Evolutionary conservation across 495 filamentous ascomycete species (phyloP), one percentile per base, ranked within the genome.

Genomic region (Delitschia confertaspora): DNA sequence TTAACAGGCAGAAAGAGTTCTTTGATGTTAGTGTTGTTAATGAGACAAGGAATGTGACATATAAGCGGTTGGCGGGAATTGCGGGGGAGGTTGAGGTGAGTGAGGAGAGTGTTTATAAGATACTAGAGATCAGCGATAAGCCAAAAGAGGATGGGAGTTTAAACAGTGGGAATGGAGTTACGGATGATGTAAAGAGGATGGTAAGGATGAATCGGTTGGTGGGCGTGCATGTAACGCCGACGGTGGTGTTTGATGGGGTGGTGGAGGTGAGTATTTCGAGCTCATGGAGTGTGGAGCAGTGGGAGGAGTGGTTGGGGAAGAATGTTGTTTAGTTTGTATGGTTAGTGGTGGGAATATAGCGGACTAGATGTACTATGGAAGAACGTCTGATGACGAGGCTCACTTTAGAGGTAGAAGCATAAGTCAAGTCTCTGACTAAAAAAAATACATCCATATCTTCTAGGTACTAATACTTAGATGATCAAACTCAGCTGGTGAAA

Each of bases 201-300:
- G 74, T 93, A 34, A 93, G 89, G 74, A 65, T 67, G 40, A 81
- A 81, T 48, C 68, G 88, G 43, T 61, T 86, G 51, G 65, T 78
- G 5, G 84, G 88, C 4, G 78, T 93, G 23, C 89, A 95, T 69
- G 85, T 94, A 20, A 86, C 82, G 20, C 88, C 88, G 16, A 95
- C 87, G 1, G 85, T 93, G 13, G 63, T 93, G 30, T 91, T 93
- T 65, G 76, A 95, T 65, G 74, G 54, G 17, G 74, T 88, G 29
- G 82, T 91, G 33, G 85, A 83, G 47, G 75, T 73, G 45, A 72
- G 78, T 13, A 87, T 94, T 49, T 79, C 76, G 31, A 87, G 80
- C 38, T 74, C 77, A 33, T 94, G 88, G 74, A 80, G 72, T 2
- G 69, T 64, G 55, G 76, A 80, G 38, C 80, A 91, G 62, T 98